These are phyloP conservation scores for Termitomyces sp. DNA, from an alignment of 768 basidiomycete species.

Conservation along the genomic window DNA sequence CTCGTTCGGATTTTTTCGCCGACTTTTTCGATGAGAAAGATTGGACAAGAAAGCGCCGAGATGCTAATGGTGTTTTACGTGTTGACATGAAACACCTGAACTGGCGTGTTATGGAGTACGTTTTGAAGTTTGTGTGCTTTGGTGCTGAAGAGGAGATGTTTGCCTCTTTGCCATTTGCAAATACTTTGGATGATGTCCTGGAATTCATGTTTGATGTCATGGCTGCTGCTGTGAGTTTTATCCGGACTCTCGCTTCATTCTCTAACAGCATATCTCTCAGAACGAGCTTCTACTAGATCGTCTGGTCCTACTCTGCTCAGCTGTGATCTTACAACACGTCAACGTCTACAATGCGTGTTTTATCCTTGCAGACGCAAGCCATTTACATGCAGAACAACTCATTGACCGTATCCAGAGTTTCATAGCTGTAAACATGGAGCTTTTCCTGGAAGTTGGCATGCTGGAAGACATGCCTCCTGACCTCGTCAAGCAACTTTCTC, in stretches of 20 bases:
- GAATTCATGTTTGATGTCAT: constrained; percentile 87
- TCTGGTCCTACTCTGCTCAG: constrained; percentile 78
- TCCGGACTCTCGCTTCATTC: not conserved
- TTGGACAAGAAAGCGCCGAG: constrained; percentile 71
- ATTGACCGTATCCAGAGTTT: constrained; percentile 70
- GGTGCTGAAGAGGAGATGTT: constrained; percentile 68
- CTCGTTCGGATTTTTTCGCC: constrained; percentile 79
- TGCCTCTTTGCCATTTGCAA: constrained; percentile 56
- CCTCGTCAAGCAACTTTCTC: constrained; percentile 62
- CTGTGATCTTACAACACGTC: constrained; percentile 59
- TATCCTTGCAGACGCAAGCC: constrained; percentile 75
- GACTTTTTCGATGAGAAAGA: constrained; percentile 77
- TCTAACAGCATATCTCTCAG: constrained; percentile 27
- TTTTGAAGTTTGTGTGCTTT: constrained; percentile 72
- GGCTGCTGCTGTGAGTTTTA: constrained; percentile 64
- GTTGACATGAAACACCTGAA: constrained; percentile 68
- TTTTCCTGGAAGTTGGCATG: constrained; percentile 73
- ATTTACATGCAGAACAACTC: constrained; percentile 68
- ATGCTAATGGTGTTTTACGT: constrained; percentile 42
- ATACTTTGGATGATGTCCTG: constrained; percentile 67
- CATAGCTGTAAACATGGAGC: constrained; percentile 80
- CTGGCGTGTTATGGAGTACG: constrained; percentile 71
- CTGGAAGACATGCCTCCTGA: constrained; percentile 68
- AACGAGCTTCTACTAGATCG: constrained; percentile 88
- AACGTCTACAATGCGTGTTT: constrained; percentile 74